Base-by-base conservation (phyloP, 2,329 filamentous ascomycete species). In the Simplicillium sp. region DNA sequence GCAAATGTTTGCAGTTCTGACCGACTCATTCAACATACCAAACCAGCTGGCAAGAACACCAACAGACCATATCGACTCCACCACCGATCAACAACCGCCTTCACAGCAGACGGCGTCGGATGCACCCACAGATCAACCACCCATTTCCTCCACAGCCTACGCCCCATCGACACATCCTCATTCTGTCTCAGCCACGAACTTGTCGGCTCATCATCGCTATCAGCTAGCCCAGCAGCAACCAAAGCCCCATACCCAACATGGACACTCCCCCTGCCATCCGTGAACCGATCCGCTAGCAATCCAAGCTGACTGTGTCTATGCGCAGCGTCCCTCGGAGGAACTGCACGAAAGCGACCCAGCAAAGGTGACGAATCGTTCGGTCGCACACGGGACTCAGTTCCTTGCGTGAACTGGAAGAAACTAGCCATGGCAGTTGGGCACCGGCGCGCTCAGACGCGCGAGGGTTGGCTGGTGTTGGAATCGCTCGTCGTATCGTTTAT, bases 401-500 rank as follows among this genome's bases (percentile, higher is more conserved):
- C 79, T 54, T 78, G 77, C 47, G 78, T 78, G 61, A 83, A 83
- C 56, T 73, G 68, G 62, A 83, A 82, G 67, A 82, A 79, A 53
- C 71, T 68, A 54, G 78, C 75, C 77, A 82, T 81, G 45, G 47
- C 45, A 42, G 50, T 38, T 11, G 33, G 37, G 14, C 20, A 25
- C 20, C 20, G 20, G 20, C 20, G 20, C 20, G 20, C 20, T 25
- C 20, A 25, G 20, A 25, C 20, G 20, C 20, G 20, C 20, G 20
- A 25, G 20, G 20, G 20, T 25, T 25, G 20, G 6, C n/a, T n/a
- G 5, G 20, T 25, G 20, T 25, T 25, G 20, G 20, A 25, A 9
- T 25, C n/a, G 20, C 20, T 25, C 5, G 20, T 25, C 20, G 20
- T 25, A 9, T 25, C 20, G 20, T 25, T 25, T 25, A 25, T 25